Evolutionary conservation across 805 yeast genomes (phyloP).

Genomic region (Candida stauntonica): DNA sequence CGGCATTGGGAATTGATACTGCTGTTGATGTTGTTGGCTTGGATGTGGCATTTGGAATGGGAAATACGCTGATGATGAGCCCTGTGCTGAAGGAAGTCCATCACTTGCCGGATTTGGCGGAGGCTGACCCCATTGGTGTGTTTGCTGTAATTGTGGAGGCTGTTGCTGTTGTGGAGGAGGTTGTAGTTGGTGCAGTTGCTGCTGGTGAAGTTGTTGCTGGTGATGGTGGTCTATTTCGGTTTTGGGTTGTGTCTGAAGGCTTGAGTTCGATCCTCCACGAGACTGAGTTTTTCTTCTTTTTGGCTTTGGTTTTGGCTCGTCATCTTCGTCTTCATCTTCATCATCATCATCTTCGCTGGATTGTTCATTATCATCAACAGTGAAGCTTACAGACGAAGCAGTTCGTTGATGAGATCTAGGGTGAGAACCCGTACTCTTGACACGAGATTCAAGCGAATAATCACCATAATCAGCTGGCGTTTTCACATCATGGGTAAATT

Average conservation of each 20-base stretch:
- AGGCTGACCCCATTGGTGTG: conserved; percentile 4
- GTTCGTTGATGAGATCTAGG: conserved; percentile 13
- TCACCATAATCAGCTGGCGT: conserved; percentile 65
- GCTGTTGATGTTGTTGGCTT: conserved; percentile 2
- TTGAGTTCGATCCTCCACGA: background rate
- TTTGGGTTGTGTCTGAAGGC: background rate
- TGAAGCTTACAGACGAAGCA: conserved; percentile 13
- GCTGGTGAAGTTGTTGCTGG: conserved; percentile 9
- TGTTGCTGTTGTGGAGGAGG: conserved; percentile 6
- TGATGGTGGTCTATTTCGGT: no score
- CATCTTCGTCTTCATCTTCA: conserved; percentile 16
- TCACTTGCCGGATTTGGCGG: conserved; percentile 1
- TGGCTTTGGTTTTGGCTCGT: conserved; percentile 5
- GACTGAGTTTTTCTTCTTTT: conserved; percentile 9
- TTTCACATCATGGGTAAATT: conserved; percentile 50
- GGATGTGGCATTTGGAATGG: background rate
- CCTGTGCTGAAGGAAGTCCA: background rate
- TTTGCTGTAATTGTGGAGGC: conserved; percentile 7
- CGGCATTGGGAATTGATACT: no score
- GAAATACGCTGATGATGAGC: background rate
- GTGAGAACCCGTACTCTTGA: conserved; percentile 1
- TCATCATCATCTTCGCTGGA: conserved; percentile 19
- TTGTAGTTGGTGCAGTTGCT: conserved; percentile 3
- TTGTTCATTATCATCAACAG: conserved; percentile 17
- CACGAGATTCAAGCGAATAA: conserved; percentile 38